These are phyloP conservation scores for Thermothielavioides terrestris DNA, from an alignment of 495 filamentous ascomycete species.

Conservation along the genomic window DNA sequence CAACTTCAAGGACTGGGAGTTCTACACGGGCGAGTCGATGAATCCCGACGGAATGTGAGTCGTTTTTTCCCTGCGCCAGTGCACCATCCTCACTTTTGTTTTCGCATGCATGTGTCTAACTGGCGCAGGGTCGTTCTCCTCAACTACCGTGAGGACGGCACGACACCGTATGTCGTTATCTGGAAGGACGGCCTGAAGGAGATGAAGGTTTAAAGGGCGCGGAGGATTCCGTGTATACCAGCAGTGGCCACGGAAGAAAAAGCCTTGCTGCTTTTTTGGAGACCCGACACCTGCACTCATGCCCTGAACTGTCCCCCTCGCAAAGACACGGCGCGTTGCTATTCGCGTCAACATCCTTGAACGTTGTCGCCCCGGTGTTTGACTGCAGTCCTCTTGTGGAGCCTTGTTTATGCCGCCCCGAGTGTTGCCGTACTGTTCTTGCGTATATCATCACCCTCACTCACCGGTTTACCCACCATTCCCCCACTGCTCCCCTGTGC, in stretches of 20 bases:
- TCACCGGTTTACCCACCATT: too few species aligned
- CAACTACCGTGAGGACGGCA: conserved; percentile 94
- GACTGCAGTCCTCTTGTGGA: too few species aligned
- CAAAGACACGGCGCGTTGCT: too few species aligned
- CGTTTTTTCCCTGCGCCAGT: conserved; percentile 11
- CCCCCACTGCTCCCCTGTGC: too few species aligned
- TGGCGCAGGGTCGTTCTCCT: conserved; percentile 74
- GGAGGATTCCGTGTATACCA: not conserved
- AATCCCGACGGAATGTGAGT: conserved; percentile 79
- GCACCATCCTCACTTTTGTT: not conserved
- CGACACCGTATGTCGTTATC: conserved; percentile 78
- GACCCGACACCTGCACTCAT: too few species aligned
- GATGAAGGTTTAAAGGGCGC: conserved; percentile 72
- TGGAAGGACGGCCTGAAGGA: conserved; percentile 93
- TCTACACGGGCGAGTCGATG: conserved; percentile 86
- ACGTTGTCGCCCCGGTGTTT: too few species aligned
- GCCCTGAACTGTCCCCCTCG: too few species aligned
- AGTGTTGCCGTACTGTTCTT: too few species aligned
- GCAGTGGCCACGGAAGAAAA: not conserved
- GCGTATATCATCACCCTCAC: too few species aligned
- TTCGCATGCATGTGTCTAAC: conserved; percentile 2
- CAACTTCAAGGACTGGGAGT: conserved; percentile 92
- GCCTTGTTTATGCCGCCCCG: too few species aligned
- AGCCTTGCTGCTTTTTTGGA: not conserved
- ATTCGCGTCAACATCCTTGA: too few species aligned